Conservation (phyloP, 345 rosid species). For the Physaria fendleri region DNA sequence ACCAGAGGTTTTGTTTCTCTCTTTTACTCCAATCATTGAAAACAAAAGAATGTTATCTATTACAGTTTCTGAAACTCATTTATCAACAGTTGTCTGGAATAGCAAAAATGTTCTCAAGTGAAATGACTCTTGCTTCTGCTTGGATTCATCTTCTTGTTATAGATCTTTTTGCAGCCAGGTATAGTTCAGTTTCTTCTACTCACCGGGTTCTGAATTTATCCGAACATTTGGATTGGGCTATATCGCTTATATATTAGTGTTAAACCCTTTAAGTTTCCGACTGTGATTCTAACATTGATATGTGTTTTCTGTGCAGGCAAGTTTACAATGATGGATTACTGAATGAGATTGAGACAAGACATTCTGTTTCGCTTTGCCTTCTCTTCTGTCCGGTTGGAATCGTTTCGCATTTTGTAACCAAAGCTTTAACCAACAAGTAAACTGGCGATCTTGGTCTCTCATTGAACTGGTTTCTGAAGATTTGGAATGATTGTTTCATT, state of each 20-base stretch:
- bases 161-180: constrained; percentile 97
- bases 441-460: neutral
- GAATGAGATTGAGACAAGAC: constrained; percentile 79
- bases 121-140: constrained; percentile 83
- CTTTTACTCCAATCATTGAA: neutral
- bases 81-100: constrained; percentile 63
- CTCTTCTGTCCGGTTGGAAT: constrained; percentile 85
- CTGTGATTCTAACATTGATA: too few species aligned
- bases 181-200: neutral
- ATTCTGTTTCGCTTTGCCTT: constrained; percentile 82
- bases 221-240: too few species aligned
- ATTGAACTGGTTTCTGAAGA: neutral
- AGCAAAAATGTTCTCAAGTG: constrained; percentile 77
- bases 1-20: constrained; percentile 58
- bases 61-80: neutral
- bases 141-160: constrained; percentile 89
- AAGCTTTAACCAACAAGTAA: constrained; percentile 39
- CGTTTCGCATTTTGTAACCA: constrained; percentile 58
- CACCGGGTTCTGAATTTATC: neutral
- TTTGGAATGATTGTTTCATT: neutral
- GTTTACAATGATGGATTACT: constrained; percentile 71
- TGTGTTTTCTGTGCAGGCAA: constrained; percentile 55
- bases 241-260: too few species aligned
- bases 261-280: too few species aligned
- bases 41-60: neutral